A percentile compares a stretch with the other conserved stretches of the same genome.
These are phyloP conservation scores for Chamaenerion angustifolium DNA, from an alignment of 345 rosid species.

Conservation along the genomic window DNA sequence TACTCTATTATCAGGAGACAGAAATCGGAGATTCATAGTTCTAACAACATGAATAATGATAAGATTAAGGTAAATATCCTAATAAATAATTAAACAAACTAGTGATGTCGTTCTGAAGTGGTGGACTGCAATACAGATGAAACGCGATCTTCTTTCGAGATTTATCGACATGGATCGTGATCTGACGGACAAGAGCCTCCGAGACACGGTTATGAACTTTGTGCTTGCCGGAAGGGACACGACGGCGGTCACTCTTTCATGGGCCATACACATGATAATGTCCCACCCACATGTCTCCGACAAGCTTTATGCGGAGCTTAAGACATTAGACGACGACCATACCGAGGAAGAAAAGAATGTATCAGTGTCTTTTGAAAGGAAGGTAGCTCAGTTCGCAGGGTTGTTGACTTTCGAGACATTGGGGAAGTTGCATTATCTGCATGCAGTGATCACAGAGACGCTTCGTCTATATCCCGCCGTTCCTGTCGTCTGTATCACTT, in stretches of 20 bases:
- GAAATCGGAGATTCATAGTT: constrained; percentile 48
- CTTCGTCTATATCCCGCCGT: constrained; percentile 88
- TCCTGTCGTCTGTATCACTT: constrained; percentile 46
- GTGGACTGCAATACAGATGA: constrained; percentile 22
- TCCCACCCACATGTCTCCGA: constrained; percentile 41
- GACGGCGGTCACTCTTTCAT: constrained; percentile 84
- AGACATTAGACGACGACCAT: constrained; percentile 42
- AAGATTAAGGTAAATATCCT: constrained; percentile 19
- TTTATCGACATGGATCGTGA: constrained; percentile 66
- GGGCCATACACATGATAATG: constrained; percentile 82
- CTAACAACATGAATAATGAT: constrained; percentile 12
- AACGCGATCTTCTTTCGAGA: constrained; percentile 69
- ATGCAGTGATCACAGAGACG: constrained; percentile 79
- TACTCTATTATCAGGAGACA: constrained; percentile 61
- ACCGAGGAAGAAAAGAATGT: constrained; percentile 42
- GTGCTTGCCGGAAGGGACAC: constrained; percentile 96
- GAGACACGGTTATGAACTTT: constrained; percentile 84
- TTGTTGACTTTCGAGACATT: constrained; percentile 56
- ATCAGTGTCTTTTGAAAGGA: constrained; percentile 32
- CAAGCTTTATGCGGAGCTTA: constrained; percentile 54
- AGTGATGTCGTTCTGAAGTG: no score
- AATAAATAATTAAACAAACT: no score
- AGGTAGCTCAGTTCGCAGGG: constrained; percentile 41
- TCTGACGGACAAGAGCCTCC: constrained; percentile 59
- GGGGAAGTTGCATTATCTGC: constrained; percentile 60